A percentile compares a stretch with the other conserved stretches of the same genome.
phyloP scores from a whole-genome alignment of 129 eudicot species.

The Flaveria bidentis region DNA sequence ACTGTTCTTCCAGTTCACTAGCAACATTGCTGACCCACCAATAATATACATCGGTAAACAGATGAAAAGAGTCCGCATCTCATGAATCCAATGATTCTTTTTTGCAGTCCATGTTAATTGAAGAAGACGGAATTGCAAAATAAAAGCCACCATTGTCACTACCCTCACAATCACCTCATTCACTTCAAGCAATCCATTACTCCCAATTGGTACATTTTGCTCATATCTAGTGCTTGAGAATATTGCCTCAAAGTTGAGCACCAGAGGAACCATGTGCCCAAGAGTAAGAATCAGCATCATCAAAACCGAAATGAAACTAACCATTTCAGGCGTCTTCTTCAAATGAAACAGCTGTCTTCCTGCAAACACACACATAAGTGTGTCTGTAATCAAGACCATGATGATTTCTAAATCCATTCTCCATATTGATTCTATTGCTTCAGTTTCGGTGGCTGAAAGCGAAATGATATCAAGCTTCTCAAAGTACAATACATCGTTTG shows the following conservation, averaged over 20 bases:
- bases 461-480: slow-evolving; percentile 40
- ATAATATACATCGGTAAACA: slow-evolving; percentile 45
- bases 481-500: slow-evolving; percentile 51
- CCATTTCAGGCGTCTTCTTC: slow-evolving; percentile 42
- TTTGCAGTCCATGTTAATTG: slow-evolving; percentile 63
- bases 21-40: slow-evolving; percentile 46
- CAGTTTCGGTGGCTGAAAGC: slow-evolving; percentile 13
- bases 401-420: slow-evolving; percentile 73
- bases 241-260: slow-evolving; percentile 70
- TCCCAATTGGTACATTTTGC: slow-evolving; percentile 30
- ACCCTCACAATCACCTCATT: slow-evolving; percentile 64
- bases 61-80: slow-evolving; percentile 43
- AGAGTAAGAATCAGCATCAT: slow-evolving; percentile 64
- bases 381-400: slow-evolving; percentile 66
- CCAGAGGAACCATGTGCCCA: slow-evolving; percentile 70
- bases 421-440: slow-evolving; percentile 49
- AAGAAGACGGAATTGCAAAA: slow-evolving; percentile 58
- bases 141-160: slow-evolving; percentile 67
- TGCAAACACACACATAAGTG: slow-evolving; percentile 55
- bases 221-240: slow-evolving; percentile 31
- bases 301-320: slow-evolving; percentile 51
- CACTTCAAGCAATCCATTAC: slow-evolving; percentile 60
- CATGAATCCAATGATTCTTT: slow-evolving; percentile 41
- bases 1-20: slow-evolving; percentile 42
- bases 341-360: slow-evolving; percentile 54